Evolutionary conservation across 2,329 filamentous ascomycete genomes (phyloP).

Genomic region (Lasiodiplodia sp.): DNA sequence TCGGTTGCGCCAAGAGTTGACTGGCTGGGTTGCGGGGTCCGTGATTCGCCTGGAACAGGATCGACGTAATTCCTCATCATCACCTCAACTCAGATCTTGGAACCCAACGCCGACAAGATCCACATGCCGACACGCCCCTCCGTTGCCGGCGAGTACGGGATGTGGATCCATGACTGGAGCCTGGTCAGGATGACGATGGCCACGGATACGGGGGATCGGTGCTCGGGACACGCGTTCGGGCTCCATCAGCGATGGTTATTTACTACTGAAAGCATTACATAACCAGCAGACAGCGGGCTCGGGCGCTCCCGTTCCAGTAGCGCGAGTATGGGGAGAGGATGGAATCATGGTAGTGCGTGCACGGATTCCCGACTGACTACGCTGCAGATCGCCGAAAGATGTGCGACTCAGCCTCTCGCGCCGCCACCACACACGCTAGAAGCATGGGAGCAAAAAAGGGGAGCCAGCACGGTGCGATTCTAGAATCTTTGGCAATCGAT

Average conservation of each 20-base stretch:
- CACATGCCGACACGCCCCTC: neutral
- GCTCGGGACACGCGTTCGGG: neutral
- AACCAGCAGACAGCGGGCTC: neutral
- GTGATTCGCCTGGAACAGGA: neutral
- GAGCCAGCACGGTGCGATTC: neutral
- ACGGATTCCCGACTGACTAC: conserved; percentile 14
- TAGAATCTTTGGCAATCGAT: neutral
- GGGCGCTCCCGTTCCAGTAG: neutral
- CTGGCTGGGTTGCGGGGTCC: neutral
- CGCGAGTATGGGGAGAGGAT: conserved; percentile 23
- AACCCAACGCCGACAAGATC: neutral
- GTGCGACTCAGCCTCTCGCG: neutral
- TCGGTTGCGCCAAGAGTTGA: neutral
- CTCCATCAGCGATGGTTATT: neutral
- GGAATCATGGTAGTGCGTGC: conserved; percentile 9
- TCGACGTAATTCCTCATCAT: neutral
- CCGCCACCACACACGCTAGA: neutral
- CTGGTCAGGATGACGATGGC: neutral
- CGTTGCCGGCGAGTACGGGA: neutral
- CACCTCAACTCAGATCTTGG: neutral
- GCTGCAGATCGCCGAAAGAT: conserved; percentile 7
- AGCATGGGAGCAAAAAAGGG: neutral
- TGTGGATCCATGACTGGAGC: neutral
- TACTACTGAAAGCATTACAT: neutral
- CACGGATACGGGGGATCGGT: neutral